These are phyloP conservation scores for Leccinum longicurvipes DNA, from an alignment of 768 basidiomycete species.

Conservation along the genomic window DNA sequence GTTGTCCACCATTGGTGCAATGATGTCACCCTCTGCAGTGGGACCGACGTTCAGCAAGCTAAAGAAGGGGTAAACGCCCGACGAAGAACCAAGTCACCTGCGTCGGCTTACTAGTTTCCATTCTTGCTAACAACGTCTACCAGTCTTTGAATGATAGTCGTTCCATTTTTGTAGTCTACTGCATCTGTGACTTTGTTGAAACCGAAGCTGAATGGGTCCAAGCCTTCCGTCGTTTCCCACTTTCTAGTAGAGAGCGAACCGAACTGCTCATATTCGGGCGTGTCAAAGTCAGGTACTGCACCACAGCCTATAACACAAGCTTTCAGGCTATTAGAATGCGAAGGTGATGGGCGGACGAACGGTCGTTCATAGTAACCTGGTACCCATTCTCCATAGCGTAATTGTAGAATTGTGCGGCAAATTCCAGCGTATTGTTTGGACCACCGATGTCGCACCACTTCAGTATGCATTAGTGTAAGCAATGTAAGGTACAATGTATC, in stretches of 20 bases:
- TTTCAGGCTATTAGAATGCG: background rate
- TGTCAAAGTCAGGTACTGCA: constrained; percentile 50
- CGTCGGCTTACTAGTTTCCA: constrained; percentile 50
- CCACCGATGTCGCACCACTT: constrained; percentile 61
- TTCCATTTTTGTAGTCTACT: constrained; percentile 45
- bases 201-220: constrained; percentile 54
- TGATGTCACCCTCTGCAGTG: constrained; percentile 52
- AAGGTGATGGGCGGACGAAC: constrained; percentile 19
- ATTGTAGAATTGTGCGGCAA: constrained; percentile 46
- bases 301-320: constrained; percentile 39
- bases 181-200: constrained; percentile 41
- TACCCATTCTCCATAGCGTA: constrained; percentile 38
- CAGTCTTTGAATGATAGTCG: constrained; percentile 47
- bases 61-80: background rate
- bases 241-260: constrained; percentile 42
- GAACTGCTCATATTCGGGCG: constrained; percentile 52
- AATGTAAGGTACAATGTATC: too few species aligned
- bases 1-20: constrained; percentile 44
- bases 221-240: constrained; percentile 61
- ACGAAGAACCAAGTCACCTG: background rate
- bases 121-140: constrained; percentile 61
- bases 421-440: constrained; percentile 42
- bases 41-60: constrained; percentile 55
- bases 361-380: constrained; percentile 47
- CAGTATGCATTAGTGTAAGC: constrained; percentile 4